Conservation (phyloP, 148 eudicot species). For the Rhododendron henanense region DNA sequence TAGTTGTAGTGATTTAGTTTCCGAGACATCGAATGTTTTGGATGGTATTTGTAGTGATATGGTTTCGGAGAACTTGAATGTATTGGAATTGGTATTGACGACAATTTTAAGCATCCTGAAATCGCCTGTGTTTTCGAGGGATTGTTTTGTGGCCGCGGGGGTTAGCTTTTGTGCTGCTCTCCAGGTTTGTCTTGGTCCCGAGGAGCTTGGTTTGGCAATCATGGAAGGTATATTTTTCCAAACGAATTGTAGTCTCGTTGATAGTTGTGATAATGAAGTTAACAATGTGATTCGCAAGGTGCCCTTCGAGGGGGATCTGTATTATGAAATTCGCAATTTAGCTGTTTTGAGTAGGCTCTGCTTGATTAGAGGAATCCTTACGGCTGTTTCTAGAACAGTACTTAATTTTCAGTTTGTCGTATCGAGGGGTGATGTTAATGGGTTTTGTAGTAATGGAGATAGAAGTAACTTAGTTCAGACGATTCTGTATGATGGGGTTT, state of each 20-base stretch:
- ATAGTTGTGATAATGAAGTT: conserved; percentile 20
- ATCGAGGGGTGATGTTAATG: conserved; percentile 16
- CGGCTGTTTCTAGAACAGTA: conserved; percentile 73
- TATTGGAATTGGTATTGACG: conserved; percentile 42
- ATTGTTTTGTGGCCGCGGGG: conserved; percentile 92
- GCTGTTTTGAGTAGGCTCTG: conserved; percentile 72
- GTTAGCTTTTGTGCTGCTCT: conserved; percentile 87
- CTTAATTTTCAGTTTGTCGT: conserved; percentile 50
- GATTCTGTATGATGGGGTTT: conserved; percentile 76
- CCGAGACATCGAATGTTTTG: conserved; percentile 15
- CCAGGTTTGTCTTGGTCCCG: conserved; percentile 62
- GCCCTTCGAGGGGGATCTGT: conserved; percentile 60
- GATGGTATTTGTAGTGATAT: neutral
- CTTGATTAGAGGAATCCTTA: conserved; percentile 87
- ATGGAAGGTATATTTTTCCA: conserved; percentile 56
- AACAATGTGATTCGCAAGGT: conserved; percentile 35
- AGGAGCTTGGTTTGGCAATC: conserved; percentile 68
- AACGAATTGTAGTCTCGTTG: conserved; percentile 25
- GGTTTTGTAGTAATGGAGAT: conserved; percentile 21
- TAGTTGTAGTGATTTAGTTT: neutral
- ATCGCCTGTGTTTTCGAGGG: conserved; percentile 75
- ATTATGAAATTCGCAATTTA: conserved; percentile 42
- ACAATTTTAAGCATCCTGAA: conserved; percentile 56
- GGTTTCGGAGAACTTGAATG: neutral
- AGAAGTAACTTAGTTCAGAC: conserved; percentile 25